These are phyloP conservation scores for Penicillium egyptiacum DNA, from an alignment of 495 filamentous ascomycete species.

Conservation along the genomic window DNA sequence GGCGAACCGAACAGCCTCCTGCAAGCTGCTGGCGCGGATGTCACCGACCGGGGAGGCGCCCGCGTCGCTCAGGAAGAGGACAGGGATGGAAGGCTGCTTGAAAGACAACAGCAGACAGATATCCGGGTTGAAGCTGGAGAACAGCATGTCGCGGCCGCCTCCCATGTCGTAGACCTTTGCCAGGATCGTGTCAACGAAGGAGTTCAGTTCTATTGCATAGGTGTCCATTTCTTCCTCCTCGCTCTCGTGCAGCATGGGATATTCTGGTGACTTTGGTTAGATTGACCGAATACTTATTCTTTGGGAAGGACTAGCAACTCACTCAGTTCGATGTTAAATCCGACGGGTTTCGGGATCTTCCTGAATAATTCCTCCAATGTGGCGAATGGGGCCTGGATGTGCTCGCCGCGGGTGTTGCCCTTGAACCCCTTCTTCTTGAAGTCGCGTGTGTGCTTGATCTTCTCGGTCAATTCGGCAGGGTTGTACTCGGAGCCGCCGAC, in stretches of 20 bases:
- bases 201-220: conserved; percentile 94
- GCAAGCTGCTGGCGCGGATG: conserved; percentile 85
- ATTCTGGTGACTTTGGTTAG: conserved; percentile 56
- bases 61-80: conserved; percentile 91
- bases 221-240: conserved; percentile 97
- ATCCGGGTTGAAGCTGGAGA: conserved; percentile 95
- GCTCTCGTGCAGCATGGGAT: conserved; percentile 93
- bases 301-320: conserved; percentile 29
- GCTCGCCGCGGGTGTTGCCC: conserved; percentile 87
- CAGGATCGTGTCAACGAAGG: conserved; percentile 92
- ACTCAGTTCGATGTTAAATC: conserved; percentile 99
- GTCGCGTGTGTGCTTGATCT: conserved; percentile 95
- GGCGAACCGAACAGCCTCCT: conserved; percentile 94
- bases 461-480: conserved; percentile 69
- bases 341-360: conserved; percentile 73
- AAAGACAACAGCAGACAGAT: conserved; percentile 90
- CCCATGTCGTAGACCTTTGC: conserved; percentile 78
- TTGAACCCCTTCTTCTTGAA: conserved; percentile 95
- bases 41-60: conserved; percentile 76
- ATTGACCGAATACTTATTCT: conserved; percentile 32
- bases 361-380: conserved; percentile 92
- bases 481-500: conserved; percentile 53
- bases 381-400: conserved; percentile 92
- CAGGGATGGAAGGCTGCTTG: conserved; percentile 94
- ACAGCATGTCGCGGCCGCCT: conserved; percentile 80